phyloP scores from a whole-genome alignment of 306 rosid genomes.

The Ammopiptanthus mongolicus region DNA sequence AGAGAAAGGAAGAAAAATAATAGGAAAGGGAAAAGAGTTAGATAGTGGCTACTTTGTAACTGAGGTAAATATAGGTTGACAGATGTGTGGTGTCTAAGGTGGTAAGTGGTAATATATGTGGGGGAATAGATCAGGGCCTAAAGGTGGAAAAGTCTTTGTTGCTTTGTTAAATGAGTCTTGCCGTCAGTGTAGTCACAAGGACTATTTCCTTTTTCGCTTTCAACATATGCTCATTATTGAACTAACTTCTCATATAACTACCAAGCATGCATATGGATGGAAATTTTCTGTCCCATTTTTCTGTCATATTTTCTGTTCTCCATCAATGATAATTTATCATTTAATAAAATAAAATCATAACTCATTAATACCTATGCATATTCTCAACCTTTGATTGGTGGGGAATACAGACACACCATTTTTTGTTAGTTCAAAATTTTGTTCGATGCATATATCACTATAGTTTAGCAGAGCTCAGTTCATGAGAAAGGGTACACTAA shows the following conservation, averaged over 20 bases:
- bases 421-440: too few relatives aligned
- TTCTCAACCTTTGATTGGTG: too few relatives aligned
- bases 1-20: not conserved
- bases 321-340: too few relatives aligned
- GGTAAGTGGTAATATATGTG: not conserved
- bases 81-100: not conserved
- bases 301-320: too few relatives aligned
- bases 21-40: not conserved
- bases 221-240: not conserved
- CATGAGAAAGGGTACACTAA: not conserved
- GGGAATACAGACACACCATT: too few relatives aligned
- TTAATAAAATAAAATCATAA: too few relatives aligned
- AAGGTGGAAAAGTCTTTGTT: not conserved
- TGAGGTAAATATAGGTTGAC: not conserved
- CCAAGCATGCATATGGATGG: too few relatives aligned
- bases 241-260: not conserved
- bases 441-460: too few relatives aligned
- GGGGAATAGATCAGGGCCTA: not conserved
- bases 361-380: too few relatives aligned
- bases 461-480: too few relatives aligned
- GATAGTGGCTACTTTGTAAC: not conserved
- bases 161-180: conserved; percentile 1
- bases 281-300: too few relatives aligned
- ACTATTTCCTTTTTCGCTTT: not conserved
- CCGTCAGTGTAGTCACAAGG: not conserved